phyloP scores from a whole-genome alignment of 1,139 yeast genomes.

The Protomyces pachydermus region DNA sequence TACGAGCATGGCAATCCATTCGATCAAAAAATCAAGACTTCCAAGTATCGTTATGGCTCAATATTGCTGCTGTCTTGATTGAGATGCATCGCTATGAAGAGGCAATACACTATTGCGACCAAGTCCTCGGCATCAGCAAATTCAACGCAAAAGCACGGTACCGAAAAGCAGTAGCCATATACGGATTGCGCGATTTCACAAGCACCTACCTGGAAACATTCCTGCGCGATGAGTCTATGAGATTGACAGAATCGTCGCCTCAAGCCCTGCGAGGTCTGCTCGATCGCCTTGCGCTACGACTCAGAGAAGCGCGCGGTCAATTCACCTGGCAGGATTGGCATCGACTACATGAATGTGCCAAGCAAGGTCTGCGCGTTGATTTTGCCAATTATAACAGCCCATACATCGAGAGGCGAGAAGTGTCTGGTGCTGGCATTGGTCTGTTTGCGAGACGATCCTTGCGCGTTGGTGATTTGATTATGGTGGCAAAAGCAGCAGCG shows the following conservation, averaged over 20 bases:
- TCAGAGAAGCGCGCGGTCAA: not conserved
- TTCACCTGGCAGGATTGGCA: not conserved
- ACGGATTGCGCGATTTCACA: not conserved
- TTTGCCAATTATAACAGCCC: not conserved
- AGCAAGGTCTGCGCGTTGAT: not conserved
- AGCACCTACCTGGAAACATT: not conserved
- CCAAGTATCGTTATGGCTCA: not conserved
- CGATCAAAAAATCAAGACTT: not conserved
- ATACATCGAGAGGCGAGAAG: not conserved
- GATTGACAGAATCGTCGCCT: not conserved
- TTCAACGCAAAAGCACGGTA: not conserved
- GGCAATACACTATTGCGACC: not conserved
- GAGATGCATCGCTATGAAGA: constrained; percentile 2
- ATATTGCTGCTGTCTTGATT: not conserved
- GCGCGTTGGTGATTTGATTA: constrained; percentile 7
- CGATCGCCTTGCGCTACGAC: not conserved
- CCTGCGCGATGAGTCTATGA: not conserved
- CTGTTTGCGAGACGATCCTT: constrained; percentile 1
- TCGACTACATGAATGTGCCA: not conserved
- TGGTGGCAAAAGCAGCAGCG: constrained; percentile 10
- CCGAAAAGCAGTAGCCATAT: not conserved
- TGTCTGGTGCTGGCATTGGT: constrained; percentile 6
- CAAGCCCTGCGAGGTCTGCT: not conserved
- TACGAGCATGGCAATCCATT: not conserved
- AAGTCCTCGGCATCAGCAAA: not conserved